These are phyloP conservation scores for Tardiomyces blankii DNA, from an alignment of 1,139 yeast genomes.

Conservation along the genomic window DNA sequence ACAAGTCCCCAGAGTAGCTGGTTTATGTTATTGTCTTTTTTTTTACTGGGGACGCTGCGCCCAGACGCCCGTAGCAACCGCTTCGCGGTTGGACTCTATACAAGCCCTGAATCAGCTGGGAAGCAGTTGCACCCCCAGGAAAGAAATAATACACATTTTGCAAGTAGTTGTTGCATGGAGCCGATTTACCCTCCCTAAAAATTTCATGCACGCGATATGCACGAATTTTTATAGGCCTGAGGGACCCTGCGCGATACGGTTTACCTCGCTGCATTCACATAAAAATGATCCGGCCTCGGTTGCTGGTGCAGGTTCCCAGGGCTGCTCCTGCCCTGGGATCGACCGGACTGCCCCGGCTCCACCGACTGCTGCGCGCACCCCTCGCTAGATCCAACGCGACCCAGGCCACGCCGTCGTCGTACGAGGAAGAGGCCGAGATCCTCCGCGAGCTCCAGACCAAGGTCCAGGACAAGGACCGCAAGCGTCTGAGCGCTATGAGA, in stretches of 20 bases:
- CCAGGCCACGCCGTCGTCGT: constrained; percentile 8
- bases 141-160: no score
- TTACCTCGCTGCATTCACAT: no score
- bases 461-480: constrained; percentile 48
- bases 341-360: not conserved
- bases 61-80: no score
- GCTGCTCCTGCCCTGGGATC: not conserved
- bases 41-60: no score
- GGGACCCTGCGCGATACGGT: no score
- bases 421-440: constrained; percentile 24
- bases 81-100: no score
- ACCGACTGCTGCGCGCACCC: not conserved
- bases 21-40: no score
- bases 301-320: not conserved
- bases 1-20: not conserved
- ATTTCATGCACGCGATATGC: not conserved
- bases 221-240: not conserved
- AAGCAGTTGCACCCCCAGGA: no score
- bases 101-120: no score
- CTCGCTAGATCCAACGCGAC: constrained; percentile 32
- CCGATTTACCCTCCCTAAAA: not conserved
- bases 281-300: not conserved
- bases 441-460: constrained; percentile 32
- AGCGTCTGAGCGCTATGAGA: constrained; percentile 52
- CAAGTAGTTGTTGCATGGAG: no score